Percentiles rank a stretch among this genome's conserved stretches.
These are phyloP conservation scores for Panellus pusillus DNA, from an alignment of 768 basidiomycete species.

Conservation along the genomic window DNA sequence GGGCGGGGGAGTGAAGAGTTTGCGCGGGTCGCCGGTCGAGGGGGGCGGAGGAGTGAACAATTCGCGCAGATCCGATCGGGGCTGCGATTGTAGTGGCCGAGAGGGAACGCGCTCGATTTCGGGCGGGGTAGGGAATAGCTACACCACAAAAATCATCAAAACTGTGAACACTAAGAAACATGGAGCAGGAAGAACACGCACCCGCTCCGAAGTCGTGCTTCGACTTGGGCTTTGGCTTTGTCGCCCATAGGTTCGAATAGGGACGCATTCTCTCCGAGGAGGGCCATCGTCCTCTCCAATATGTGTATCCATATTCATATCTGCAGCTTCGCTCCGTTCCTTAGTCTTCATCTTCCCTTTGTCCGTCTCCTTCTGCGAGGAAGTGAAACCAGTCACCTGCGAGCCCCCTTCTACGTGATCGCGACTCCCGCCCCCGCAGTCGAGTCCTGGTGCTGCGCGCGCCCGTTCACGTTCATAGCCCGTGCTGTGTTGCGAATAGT, in stretches of 20 bases:
- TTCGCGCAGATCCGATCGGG: background rate
- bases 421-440: no score
- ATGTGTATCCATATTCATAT: no score
- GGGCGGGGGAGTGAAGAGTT: slow-evolving; percentile 4
- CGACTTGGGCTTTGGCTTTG: background rate
- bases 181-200: background rate
- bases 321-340: no score
- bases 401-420: no score
- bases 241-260: background rate
- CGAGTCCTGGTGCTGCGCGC: no score
- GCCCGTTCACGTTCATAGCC: no score
- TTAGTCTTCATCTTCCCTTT: no score
- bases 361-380: no score
- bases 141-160: background rate
- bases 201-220: background rate
- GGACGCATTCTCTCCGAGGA: background rate
- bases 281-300: background rate
- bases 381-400: no score
- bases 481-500: no score
- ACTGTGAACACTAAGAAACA: background rate
- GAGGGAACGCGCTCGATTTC: background rate
- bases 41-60: background rate
- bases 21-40: background rate
- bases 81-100: background rate
- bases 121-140: background rate